Conservation (phyloP, 2,329 filamentous ascomycete genomes). For the Keithomyces neogunnii region DNA sequence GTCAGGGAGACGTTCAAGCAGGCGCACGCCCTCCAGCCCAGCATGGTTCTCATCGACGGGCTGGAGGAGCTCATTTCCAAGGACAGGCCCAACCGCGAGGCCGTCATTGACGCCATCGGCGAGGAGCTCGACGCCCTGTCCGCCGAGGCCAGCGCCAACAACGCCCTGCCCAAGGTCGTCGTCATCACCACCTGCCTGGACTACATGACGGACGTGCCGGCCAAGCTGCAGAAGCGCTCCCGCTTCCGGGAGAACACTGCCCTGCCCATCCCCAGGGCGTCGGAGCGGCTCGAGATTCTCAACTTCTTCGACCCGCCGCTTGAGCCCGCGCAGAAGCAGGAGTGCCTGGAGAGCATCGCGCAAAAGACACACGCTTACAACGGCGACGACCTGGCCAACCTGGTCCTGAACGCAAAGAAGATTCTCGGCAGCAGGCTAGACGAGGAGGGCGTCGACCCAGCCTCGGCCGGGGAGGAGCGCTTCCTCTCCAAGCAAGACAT, state of each 20-base stretch:
- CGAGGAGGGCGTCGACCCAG: conserved; percentile 9
- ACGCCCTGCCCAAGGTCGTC: conserved; percentile 48
- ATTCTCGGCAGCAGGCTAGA: conserved; percentile 18
- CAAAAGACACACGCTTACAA: conserved; percentile 83
- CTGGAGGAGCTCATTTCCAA: conserved; percentile 62
- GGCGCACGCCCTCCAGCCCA: conserved; percentile 61
- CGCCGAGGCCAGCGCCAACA: conserved; percentile 24
- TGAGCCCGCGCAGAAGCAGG: conserved; percentile 38
- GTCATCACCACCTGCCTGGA: conserved; percentile 68
- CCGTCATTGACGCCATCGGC: conserved; percentile 41
- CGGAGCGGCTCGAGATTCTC: conserved; percentile 66
- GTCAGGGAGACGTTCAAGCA: conserved; percentile 63
- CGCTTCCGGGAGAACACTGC: conserved; percentile 61
- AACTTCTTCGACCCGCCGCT: conserved; percentile 45
- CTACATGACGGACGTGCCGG: conserved; percentile 63
- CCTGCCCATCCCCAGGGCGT: conserved; percentile 66
- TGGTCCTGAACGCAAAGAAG: conserved; percentile 37
- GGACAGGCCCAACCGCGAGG: conserved; percentile 41
- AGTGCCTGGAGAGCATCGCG: conserved; percentile 51
- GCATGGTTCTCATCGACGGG: conserved; percentile 71
- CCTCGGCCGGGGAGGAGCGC: conserved; percentile 10
- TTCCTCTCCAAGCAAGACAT: conserved; percentile 43
- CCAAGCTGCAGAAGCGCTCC: conserved; percentile 54
- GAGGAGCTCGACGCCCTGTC: conserved; percentile 49
- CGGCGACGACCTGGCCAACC: conserved; percentile 61